Evolutionary conservation across 2,329 filamentous ascomycete genomes (phyloP), one percentile per base, ranked within the genome.

Genomic region (Lasiodiplodia gonubiensis): DNA sequence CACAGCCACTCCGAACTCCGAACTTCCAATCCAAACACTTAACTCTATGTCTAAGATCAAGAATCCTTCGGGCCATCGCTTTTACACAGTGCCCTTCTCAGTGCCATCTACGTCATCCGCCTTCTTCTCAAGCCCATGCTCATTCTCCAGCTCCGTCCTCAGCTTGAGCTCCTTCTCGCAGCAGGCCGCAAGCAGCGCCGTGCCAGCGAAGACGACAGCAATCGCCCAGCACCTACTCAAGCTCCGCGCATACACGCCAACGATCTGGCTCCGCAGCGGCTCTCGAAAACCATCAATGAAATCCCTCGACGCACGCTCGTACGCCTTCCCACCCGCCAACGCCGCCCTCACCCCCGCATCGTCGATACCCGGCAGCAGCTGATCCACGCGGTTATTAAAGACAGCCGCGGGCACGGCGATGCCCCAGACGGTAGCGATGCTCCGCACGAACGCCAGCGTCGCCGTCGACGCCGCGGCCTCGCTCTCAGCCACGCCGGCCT

Each of bases 151-250:
- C 21, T 78, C 74, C 14, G 74, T 77, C 49, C 79, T 71, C 70
- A 82, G 71, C 69, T 76, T 73, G 16, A 81, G 68, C 67, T 80
- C 73, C 64, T 77, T 76, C 69, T 79, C 77, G 1, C 75, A 70
- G 21, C 77, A 78, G 1, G 73, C 74, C 18, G 79, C 37, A 3
- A 77, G 33, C 25, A 82, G 79, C 1, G 74, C 75, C 5, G 79
- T 27, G 0, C 67, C 76, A 0, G 75, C 71, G 27, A 81, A 71
- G 0, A 72, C 71, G 0, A 80, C 71, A 11, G 75, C 76, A 0
- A 81, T 71, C 3, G 78, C 69, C 78, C 81, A 83, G 2, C 81
- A 75, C n/a, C 70, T 69, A 55, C 72, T 76, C 49, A 83, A 69
- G 1, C 76, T 74, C 37, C 75, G 68, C 0, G 73, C 72, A 67